Percentiles rank a stretch among this genome's conserved stretches.
Conservation (phyloP, 768 basidiomycete genomes). For the Amanita rubescens region DNA sequence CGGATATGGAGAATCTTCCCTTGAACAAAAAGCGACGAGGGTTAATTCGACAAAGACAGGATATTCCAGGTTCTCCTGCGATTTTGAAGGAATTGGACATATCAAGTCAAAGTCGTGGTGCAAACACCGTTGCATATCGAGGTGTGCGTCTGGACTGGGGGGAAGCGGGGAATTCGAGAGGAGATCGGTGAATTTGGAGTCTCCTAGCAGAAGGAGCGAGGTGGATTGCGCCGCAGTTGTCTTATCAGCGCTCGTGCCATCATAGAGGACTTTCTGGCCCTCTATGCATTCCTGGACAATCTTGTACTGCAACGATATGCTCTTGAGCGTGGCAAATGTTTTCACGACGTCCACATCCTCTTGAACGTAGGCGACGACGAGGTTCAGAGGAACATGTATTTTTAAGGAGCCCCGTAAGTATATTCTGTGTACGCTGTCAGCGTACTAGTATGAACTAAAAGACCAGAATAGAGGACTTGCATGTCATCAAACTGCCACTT, state of each 20-base stretch:
- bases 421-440: neutral
- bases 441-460: neutral
- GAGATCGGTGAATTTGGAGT: neutral
- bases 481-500: neutral
- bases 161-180: neutral
- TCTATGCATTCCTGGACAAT: neutral
- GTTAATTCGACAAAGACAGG: neutral
- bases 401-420: neutral
- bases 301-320: constrained; percentile 1
- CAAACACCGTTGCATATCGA: neutral
- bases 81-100: neutral
- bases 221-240: neutral
- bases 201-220: neutral
- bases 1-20: neutral
- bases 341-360: neutral
- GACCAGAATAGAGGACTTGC: neutral
- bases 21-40: neutral
- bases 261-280: neutral
- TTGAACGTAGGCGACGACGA: neutral
- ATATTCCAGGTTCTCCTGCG: neutral
- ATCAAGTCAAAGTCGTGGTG: constrained; percentile 1
- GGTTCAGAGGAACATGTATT: constrained; percentile 1
- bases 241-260: neutral
- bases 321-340: neutral
- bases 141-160: neutral